Base-by-base conservation (phyloP, 2,329 filamentous ascomycete species). In the Clarireedia paspali region DNA sequence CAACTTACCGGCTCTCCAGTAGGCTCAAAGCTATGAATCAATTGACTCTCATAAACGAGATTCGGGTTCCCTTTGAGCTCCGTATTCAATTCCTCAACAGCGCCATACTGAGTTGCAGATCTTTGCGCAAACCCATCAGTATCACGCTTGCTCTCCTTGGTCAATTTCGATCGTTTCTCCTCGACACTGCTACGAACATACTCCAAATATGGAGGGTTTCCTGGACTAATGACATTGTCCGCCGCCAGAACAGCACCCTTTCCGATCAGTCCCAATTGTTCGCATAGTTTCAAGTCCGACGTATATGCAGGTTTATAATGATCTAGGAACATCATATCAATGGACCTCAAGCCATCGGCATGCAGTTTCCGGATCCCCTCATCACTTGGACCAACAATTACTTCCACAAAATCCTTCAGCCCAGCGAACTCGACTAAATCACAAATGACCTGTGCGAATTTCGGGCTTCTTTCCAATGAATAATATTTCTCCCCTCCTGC, bases 291-390 rank as follows among this genome's bases (percentile, higher is more conserved):
- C 59, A 92, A 70, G 64, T 94, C 89, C 0, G 80, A 77, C 0
- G 80, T 81, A 68, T 92, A 94, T 0, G 84, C 80, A 0, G 86
- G 85, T 70, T 92, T 91, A 71, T 86, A 85, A 69, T 94, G 89
- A 65, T 94, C 89, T 38, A 94, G 73, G 69, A 94, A 92, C 60
- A 68, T 63, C 64, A 68, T 63, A 34, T 66, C 64, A 34, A 66
- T 60, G 9, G 45, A 58, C 20, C 53, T 55, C 9, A 65, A 12
- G 44, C 57, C 55, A 9, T 51, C 55, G 3, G 74, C 75, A 34
- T 48, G n/a, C 4, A 92, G 74, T 5, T 81, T 77, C 49, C 77
- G 75, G 47, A 92, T 75, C 0, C 83, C 84, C n/a, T 77, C 75
- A 57, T 85, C 81, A 61, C 85, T 87, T 4, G 83, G 76, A 4